Base-by-base conservation (phyloP, 2,329 filamentous ascomycete species). In the Sporothrix pallida region DNA sequence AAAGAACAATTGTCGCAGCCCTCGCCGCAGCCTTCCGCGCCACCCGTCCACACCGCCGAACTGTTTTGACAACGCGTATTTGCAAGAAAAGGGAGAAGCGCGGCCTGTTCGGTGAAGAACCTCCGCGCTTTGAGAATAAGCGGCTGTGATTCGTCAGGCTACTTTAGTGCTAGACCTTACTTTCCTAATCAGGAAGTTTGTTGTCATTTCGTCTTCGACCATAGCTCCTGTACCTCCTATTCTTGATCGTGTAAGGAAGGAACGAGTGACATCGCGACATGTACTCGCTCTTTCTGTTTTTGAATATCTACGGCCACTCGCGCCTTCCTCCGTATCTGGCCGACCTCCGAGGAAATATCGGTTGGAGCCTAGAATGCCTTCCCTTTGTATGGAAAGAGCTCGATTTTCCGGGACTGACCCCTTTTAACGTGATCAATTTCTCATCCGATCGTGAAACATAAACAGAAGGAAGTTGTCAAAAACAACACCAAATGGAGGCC, bases 151-250 rank as follows among this genome's bases (percentile, higher is more conserved):
- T 74, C 68, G 73, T 48, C 26, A 26, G 26, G 9, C 71, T 3
- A n/a, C 15, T 63, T 56, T 62, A 23, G 56, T 26, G 8, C n/a
- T 8, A 46, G 17, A 58, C 20, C 31, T 37, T 23, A 31, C 23
- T 69, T 74, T 72, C 73, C 73, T 67, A 74, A 74, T 63, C 63
- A 58, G 73, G 73, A 69, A 74, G 15, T 72, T 23, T 74, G 26
- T 72, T 72, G 31, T 79, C 80, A 12, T 48, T 46, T 78, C 79
- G 9, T 44, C 42, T 37, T 5, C 7, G 31, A 37, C 23, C 26
- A 44, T 37, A 26, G 52, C 52, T 46, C 31, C 7, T n/a, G 15
- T 8, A 10, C 26, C 46, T 26, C 46, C n/a, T 63, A 23, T 72
- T 52, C 65, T 50, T 54, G 67, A 46, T 46, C 31, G 17, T 52